A percentile compares a stretch with the other conserved stretches of the same genome.
phyloP scores from a whole-genome alignment of 345 rosid genomes.

The Aquilaria malaccensis region DNA sequence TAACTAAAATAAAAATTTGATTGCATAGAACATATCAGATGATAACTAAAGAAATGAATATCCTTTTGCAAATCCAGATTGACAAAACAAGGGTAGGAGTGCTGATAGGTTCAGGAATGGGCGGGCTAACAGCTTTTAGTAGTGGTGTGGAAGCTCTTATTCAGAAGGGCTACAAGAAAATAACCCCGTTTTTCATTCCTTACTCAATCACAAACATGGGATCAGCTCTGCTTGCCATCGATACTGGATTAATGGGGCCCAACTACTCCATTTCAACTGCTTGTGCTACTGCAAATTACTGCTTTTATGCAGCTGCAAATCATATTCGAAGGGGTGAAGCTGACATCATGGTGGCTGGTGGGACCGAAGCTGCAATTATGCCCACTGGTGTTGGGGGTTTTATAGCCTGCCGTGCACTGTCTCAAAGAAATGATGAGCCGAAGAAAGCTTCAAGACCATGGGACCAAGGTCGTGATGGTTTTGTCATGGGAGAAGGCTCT shows the following conservation, averaged over 20 bases:
- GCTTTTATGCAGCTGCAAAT: slow-evolving; percentile 53
- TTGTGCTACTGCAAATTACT: slow-evolving; percentile 59
- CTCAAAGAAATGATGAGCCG: slow-evolving; percentile 53
- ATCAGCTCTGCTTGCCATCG: slow-evolving; percentile 57
- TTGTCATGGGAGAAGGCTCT: slow-evolving; percentile 67
- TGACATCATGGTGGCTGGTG: slow-evolving; percentile 56
- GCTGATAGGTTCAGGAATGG: slow-evolving; percentile 64
- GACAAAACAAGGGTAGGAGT: slow-evolving; percentile 54
- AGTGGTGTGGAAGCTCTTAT: slow-evolving; percentile 45
- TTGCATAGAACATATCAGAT: not conserved
- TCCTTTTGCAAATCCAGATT: slow-evolving; percentile 30
- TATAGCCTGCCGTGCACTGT: slow-evolving; percentile 57
- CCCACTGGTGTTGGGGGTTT: slow-evolving; percentile 52
- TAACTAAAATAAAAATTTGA: too few relatives aligned
- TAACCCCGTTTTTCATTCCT: slow-evolving; percentile 57
- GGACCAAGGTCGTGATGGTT: slow-evolving; percentile 62
- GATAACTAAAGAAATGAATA: not conserved
- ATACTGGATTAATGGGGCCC: slow-evolving; percentile 60
- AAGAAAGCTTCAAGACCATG: slow-evolving; percentile 55
- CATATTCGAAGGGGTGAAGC: slow-evolving; percentile 66
- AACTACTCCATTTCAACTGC: slow-evolving; percentile 65
- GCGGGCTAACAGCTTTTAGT: slow-evolving; percentile 49
- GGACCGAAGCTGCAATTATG: slow-evolving; percentile 52
- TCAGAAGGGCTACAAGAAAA: slow-evolving; percentile 50
- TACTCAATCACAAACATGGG: slow-evolving; percentile 62